Base-by-base conservation (phyloP, 257 asterid species). In the Thymus quinquecostatus region DNA sequence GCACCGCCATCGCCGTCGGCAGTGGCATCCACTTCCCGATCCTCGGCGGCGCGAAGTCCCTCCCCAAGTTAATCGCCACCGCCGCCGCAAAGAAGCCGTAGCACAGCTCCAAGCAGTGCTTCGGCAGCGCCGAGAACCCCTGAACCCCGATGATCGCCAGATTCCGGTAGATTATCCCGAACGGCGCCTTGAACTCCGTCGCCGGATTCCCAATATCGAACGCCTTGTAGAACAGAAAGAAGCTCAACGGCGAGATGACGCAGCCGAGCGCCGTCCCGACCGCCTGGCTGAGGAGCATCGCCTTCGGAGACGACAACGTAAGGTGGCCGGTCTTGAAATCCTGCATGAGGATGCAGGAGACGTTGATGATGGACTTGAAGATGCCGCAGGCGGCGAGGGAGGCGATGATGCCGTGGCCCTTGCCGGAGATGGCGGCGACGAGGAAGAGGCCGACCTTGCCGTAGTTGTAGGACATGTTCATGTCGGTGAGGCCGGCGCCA, bases 401-500 rank as follows among this genome's bases (percentile, higher is more conserved):
- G 0, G 96, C 97, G 5, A 91, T 27, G 4, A 91, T 86, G 1
- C 97, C 94, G 32, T 91, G 82, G 14, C 88, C 83, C 61, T 81
- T 88, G 1, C 97, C 94, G 1, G 85, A 80, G 55, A 88, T 11
- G 29, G 97, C 94, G 7, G 97, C 92, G 5, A 91, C 76, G 14
- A 87, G 57, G 71, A 91, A 91, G 1, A 91, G 92, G 2, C 89
- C 95, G 7, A 88, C 88, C 79, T 91, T 91, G 1, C 97, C 92
- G 48, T 87, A 91, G 68, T 88, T 91, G 79, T 82, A 88, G 5
- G 95, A 77, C 92, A 88, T 81, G 89, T 91, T 91, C 47, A 91
- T 82, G 64, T 91, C 97, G 2, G 97, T 91, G 45, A 91, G 57
- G 28, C 97, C 97, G 3, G 89, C 85, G 6, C 97, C 97, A 47